These are phyloP conservation scores for Puya raimondii DNA, from an alignment of 176 grass and related monocot species.

Conservation along the genomic window DNA sequence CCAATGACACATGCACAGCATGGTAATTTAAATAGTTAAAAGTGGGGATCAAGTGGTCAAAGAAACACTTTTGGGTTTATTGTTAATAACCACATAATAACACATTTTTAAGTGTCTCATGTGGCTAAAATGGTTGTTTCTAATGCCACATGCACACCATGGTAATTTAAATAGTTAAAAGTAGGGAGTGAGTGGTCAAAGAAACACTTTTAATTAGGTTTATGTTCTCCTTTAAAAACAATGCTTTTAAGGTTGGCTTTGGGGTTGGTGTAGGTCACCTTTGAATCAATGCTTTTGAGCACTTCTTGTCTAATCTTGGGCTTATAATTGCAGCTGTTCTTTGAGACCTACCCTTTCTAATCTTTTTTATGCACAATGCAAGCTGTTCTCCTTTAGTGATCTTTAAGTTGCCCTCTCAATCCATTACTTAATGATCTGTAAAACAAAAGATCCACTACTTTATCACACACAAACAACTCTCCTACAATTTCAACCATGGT, in stretches of 20 bases:
- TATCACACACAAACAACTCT: neutral
- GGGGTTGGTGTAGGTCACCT: neutral
- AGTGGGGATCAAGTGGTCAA: neutral
- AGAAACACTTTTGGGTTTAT: neutral
- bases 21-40: neutral
- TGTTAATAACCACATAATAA: neutral
- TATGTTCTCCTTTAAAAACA: neutral
- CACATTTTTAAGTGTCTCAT: neutral
- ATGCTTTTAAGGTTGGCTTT: no score
- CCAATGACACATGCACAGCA: neutral
- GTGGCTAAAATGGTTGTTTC: neutral
- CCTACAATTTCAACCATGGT: neutral
- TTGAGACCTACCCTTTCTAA: neutral
- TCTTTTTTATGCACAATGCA: neutral
- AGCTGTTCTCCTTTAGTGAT: slow-evolving; percentile 4
- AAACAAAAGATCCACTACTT: neutral
- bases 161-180: neutral
- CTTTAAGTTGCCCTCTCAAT: neutral
- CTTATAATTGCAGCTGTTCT: neutral
- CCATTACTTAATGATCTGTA: neutral
- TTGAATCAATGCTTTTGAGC: neutral
- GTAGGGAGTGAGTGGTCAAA: slow-evolving; percentile 3
- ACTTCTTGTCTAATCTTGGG: neutral
- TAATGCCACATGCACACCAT: neutral
- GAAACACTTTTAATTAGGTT: neutral